A percentile compares a stretch with the other conserved stretches of the same genome.
Conservation (phyloP, 2,329 filamentous ascomycete species). For the Verticillium tricorpus region DNA sequence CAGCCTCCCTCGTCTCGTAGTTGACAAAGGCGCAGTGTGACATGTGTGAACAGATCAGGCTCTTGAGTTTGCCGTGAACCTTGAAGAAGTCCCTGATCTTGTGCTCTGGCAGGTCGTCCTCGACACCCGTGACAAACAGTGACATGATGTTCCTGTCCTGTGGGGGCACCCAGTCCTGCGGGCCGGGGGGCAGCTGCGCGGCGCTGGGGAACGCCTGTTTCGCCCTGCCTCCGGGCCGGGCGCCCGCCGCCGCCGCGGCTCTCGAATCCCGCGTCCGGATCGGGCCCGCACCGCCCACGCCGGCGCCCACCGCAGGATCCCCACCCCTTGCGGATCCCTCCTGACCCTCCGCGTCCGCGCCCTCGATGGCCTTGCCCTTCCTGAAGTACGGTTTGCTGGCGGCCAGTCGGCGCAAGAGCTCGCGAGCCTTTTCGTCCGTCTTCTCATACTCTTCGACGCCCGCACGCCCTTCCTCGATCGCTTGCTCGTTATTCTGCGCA, state of each 20-base stretch:
- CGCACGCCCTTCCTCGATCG: slow-evolving; percentile 86
- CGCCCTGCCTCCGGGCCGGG: slow-evolving; percentile 40
- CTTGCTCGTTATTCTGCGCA: slow-evolving; percentile 93
- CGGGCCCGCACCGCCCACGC: slow-evolving; percentile 63
- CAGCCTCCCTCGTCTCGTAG: slow-evolving; percentile 77
- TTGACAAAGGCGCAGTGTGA: slow-evolving; percentile 97
- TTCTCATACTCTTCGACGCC: slow-evolving; percentile 90
- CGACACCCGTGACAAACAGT: slow-evolving; percentile 89
- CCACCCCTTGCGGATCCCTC: slow-evolving; percentile 29
- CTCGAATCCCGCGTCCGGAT: slow-evolving; percentile 69
- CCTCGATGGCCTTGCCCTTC: slow-evolving; percentile 73
- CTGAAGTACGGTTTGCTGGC: slow-evolving; percentile 94
- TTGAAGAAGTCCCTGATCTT: slow-evolving; percentile 89
- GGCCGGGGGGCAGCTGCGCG: slow-evolving; percentile 71
- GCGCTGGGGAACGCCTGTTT: slow-evolving; percentile 62
- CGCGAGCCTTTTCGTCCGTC: slow-evolving; percentile 93
- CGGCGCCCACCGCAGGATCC: slow-evolving; percentile 48
- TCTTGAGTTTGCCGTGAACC: slow-evolving; percentile 83
- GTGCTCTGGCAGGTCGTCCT: slow-evolving; percentile 92
- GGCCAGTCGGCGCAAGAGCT: slow-evolving; percentile 78
- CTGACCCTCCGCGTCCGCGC: slow-evolving; percentile 28
- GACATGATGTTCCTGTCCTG: slow-evolving; percentile 83
- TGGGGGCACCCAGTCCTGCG: slow-evolving; percentile 82
- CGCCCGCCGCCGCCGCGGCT: slow-evolving; percentile 46
- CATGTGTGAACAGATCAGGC: slow-evolving; percentile 91